These are phyloP conservation scores for Madurella fahalii DNA, from an alignment of 2,329 filamentous ascomycete species.

Conservation along the genomic window DNA sequence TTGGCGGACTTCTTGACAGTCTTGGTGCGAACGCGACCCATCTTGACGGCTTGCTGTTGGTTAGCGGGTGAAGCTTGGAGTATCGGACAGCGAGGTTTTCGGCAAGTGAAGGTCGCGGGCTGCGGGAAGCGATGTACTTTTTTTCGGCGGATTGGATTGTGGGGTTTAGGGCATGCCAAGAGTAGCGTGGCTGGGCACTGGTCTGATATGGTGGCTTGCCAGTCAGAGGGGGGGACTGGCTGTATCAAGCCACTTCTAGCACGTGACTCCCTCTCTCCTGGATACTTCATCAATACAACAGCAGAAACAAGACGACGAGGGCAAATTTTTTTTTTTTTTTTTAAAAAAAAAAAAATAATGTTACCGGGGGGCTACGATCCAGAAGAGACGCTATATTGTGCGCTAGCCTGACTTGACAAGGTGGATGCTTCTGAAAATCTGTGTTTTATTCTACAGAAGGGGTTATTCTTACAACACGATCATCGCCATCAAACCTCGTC, in stretches of 20 bases:
- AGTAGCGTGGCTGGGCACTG: background rate
- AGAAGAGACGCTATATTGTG: too few species aligned
- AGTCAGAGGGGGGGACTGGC: background rate
- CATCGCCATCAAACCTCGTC: background rate
- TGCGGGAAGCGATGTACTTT: background rate
- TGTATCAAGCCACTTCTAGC: too few species aligned
- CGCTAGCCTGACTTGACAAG: too few species aligned
- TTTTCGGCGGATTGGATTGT: conserved; percentile 23
- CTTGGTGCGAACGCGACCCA: conserved; percentile 69
- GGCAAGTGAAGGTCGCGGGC: conserved; percentile 13
- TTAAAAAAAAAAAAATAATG: too few species aligned
- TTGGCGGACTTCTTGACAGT: conserved; percentile 81
- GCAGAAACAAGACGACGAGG: background rate
- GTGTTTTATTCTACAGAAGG: conserved; percentile 9
- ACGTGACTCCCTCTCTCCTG: background rate
- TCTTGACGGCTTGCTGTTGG: conserved; percentile 51
- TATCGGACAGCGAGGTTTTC: conserved; percentile 19
- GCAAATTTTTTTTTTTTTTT: too few species aligned
- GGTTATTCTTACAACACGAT: background rate
- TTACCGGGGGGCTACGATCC: too few species aligned
- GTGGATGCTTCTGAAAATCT: background rate
- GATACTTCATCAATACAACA: background rate
- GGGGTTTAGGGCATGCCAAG: conserved; percentile 25
- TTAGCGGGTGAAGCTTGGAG: conserved; percentile 16
- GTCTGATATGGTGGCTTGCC: background rate